Conservation (phyloP, 345 rosid species). For the Eucalyptus sp. region DNA sequence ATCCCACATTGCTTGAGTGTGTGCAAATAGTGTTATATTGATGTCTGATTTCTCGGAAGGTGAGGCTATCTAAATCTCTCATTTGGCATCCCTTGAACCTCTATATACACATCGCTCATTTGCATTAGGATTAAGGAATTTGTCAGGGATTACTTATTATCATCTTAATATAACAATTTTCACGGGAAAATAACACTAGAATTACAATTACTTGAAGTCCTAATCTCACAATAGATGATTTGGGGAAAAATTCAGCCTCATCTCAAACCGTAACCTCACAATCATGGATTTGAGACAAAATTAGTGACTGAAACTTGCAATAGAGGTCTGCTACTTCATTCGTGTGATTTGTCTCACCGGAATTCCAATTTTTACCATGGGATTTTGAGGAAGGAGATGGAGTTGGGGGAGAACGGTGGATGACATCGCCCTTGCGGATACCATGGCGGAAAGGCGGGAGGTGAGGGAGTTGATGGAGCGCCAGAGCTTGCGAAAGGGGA, state of each 20-base stretch:
- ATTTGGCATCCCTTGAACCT: not conserved
- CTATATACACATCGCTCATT: not conserved
- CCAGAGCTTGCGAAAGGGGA: not conserved
- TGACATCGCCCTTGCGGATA: not conserved
- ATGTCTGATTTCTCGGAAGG: accelerated
- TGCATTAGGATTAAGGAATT: not conserved
- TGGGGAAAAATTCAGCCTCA: too few relatives aligned
- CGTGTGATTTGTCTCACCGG: not conserved
- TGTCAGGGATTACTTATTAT: accelerated
- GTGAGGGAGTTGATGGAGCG: not conserved
- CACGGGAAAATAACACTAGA: too few relatives aligned
- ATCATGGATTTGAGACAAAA: too few relatives aligned
- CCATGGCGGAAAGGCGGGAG: not conserved
- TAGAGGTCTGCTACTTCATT: too few relatives aligned
- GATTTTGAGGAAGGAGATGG: not conserved
- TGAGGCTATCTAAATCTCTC: not conserved
- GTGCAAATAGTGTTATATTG: not conserved
- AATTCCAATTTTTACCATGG: not conserved
- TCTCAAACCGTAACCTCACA: too few relatives aligned
- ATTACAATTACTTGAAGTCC: accelerated
- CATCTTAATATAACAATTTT: not conserved
- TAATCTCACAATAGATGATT: too few relatives aligned
- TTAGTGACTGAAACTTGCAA: too few relatives aligned
- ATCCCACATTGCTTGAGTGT: not conserved
- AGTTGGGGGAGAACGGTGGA: not conserved